phyloP scores from a whole-genome alignment of 2,329 filamentous ascomycete genomes.

The Diaporthe amygdali region DNA sequence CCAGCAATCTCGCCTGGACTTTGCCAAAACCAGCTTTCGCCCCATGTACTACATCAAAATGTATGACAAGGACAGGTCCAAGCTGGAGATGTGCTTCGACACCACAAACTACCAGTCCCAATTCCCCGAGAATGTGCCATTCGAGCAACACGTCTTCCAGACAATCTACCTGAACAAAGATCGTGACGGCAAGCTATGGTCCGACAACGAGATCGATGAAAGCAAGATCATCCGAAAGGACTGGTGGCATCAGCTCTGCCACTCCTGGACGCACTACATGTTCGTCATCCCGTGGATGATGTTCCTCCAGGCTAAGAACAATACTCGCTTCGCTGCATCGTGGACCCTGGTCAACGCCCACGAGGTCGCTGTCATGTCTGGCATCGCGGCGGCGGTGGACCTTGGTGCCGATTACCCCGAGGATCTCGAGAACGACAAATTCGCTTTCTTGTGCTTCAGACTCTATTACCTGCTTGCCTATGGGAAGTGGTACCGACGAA shows the following conservation, averaged over 20 bases:
- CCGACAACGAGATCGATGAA: constrained; percentile 1
- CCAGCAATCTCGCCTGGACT: neutral
- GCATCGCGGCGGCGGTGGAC: neutral
- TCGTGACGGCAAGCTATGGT: neutral
- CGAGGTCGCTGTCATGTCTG: constrained; percentile 7
- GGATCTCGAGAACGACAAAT: constrained; percentile 1
- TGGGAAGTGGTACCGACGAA: neutral
- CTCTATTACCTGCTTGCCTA: constrained; percentile 1
- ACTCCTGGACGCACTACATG: constrained; percentile 1
- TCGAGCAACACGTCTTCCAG: constrained; percentile 2
- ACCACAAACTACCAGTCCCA: constrained; percentile 1
- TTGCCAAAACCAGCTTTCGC: neutral
- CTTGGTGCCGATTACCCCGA: neutral
- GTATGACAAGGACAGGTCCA: neutral
- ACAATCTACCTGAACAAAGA: constrained; percentile 4
- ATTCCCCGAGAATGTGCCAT: neutral
- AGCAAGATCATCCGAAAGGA: constrained; percentile 7
- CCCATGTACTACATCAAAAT: constrained; percentile 13
- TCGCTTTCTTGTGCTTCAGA: neutral
- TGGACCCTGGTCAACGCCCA: constrained; percentile 2
- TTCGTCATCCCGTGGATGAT: constrained; percentile 8
- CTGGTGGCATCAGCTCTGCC: constrained; percentile 10
- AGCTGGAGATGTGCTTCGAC: constrained; percentile 7
- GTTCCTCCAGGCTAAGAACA: constrained; percentile 3
- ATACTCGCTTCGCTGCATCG: neutral